Percentiles rank a stretch among this genome's conserved stretches.
Evolutionary conservation across 164 flowering plant species (phyloP).

Genomic region (Kalanchoe fedtschenkoi): DNA sequence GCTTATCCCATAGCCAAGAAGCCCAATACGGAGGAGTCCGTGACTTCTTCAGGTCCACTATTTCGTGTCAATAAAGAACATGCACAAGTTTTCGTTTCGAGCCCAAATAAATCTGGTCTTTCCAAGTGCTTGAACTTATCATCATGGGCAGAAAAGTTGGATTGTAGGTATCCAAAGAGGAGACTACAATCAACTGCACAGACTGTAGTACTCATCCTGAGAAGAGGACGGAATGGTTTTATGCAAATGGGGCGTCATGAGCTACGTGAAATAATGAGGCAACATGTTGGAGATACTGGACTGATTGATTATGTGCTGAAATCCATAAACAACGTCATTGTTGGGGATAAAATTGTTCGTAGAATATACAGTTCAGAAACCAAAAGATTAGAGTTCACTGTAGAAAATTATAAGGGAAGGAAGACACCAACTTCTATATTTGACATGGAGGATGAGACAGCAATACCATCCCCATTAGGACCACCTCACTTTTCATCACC

Average conservation of each 20-base stretch:
- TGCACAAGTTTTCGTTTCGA: background rate
- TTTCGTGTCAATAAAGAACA: background rate
- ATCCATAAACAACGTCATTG: background rate
- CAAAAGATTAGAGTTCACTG: background rate
- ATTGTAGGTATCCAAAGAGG: slow-evolving; percentile 7
- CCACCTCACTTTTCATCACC: background rate
- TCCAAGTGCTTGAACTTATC: background rate
- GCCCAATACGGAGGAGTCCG: no score
- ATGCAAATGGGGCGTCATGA: slow-evolving; percentile 6
- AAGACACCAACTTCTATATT: background rate
- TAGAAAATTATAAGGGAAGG: background rate
- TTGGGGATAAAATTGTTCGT: background rate
- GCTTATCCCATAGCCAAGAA: background rate
- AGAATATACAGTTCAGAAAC: background rate
- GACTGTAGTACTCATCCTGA: slow-evolving; percentile 4
- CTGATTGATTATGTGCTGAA: slow-evolving; percentile 11
- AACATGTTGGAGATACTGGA: slow-evolving; percentile 9
- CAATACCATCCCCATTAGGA: no score
- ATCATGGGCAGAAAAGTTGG: background rate
- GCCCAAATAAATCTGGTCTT: background rate
- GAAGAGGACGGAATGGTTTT: background rate
- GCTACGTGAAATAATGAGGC: slow-evolving; percentile 7
- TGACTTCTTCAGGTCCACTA: background rate
- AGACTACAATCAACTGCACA: slow-evolving; percentile 6
- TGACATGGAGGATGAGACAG: background rate